These are phyloP conservation scores for Quercus wislizeni DNA, from an alignment of 306 rosid genomes.

Conservation along the genomic window DNA sequence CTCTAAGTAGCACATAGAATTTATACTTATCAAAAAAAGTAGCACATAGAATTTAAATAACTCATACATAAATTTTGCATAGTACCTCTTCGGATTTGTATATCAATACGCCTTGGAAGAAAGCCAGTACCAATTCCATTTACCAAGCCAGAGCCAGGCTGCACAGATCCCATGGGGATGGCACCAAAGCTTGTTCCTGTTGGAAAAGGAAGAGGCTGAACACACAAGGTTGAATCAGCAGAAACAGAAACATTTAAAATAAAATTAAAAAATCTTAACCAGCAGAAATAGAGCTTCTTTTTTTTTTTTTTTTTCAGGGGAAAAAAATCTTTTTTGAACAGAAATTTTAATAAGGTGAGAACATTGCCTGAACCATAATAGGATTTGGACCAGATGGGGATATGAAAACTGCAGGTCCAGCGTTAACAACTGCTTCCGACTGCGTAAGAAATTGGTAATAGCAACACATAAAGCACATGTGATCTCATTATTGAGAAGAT, in stretches of 20 bases:
- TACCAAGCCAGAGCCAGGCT: constrained; percentile 62
- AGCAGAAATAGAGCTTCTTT: background rate
- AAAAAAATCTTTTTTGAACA: background rate
- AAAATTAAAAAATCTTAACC: background rate
- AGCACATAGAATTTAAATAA: constrained; percentile 8
- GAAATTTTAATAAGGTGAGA: constrained; percentile 13
- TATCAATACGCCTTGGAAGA: constrained; percentile 90
- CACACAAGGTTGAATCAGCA: constrained; percentile 46
- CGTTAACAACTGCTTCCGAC: constrained; percentile 94
- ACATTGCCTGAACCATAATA: constrained; percentile 91
- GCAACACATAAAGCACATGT: constrained; percentile 21
- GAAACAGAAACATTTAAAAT: constrained; percentile 17
- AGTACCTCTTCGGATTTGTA: constrained; percentile 92
- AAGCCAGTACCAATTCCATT: constrained; percentile 64
- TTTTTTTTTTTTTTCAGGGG: too few species aligned
- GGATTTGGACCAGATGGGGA: constrained; percentile 90
- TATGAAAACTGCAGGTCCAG: constrained; percentile 96
- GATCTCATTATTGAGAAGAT: constrained; percentile 20
- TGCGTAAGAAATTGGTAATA: constrained; percentile 35
- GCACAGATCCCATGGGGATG: constrained; percentile 71
- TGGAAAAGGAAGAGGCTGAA: constrained; percentile 94
- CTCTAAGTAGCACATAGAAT: constrained; percentile 4
- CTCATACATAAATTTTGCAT: background rate
- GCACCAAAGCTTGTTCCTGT: constrained; percentile 67
- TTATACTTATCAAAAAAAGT: background rate